phyloP scores from a whole-genome alignment of 176 grass and related monocot genomes.

The maize (Zea mays) region Zm-B73-REFERENCE-NAM-5.0 NC_050100.1:199126001-199126500 shows the following conservation, averaged over 20 bases:
- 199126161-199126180: background rate
- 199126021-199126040: conserved; percentile 45
- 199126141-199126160: background rate
- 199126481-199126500: background rate
- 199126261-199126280: background rate
- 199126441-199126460: too few relatives aligned
- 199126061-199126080: background rate
- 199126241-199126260: background rate
- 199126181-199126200: background rate
- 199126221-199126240: background rate
- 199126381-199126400: too few relatives aligned
- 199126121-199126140: background rate
- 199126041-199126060: background rate
- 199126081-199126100: conserved; percentile 26
- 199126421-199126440: background rate
- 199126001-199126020: conserved; percentile 52
- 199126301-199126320: background rate
- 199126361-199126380: too few relatives aligned
- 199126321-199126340: too few relatives aligned
- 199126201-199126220: background rate
- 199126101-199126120: background rate
- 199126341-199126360: too few relatives aligned
- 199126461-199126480: background rate
- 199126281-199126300: conserved; percentile 1
- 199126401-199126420: background rate